Conservation (phyloP, 129 eudicot genomes). For the Flaveria robusta region DNA sequence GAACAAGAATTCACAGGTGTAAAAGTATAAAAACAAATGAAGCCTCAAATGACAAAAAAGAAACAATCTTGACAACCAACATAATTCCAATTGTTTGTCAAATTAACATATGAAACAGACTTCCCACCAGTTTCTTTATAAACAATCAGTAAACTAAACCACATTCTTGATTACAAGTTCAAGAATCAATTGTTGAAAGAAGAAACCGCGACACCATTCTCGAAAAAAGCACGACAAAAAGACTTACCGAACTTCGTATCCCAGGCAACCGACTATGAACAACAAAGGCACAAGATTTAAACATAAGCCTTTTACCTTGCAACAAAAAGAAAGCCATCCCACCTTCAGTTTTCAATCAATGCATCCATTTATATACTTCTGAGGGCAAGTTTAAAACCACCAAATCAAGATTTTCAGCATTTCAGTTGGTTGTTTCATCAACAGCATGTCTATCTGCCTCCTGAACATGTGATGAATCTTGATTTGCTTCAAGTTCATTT, state of each 20-base stretch:
- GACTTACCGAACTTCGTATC: constrained; percentile 20
- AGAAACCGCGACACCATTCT: constrained; percentile 37
- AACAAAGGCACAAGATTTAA: constrained; percentile 31
- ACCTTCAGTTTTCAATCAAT: constrained; percentile 29
- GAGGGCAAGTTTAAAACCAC: constrained; percentile 30
- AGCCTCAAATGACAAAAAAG: constrained; percentile 23
- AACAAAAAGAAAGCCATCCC: constrained; percentile 28
- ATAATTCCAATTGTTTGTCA: constrained; percentile 32
- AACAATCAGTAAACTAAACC: constrained; percentile 41
- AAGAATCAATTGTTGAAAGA: constrained; percentile 32
- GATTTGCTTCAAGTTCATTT: constrained; percentile 24
- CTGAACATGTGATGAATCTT: constrained; percentile 29
- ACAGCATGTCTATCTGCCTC: constrained; percentile 23
- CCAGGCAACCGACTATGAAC: constrained; percentile 42
- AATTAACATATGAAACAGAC: constrained; percentile 33
- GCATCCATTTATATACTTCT: constrained; percentile 26
- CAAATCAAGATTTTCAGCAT: constrained; percentile 23
- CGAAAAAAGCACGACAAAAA: constrained; percentile 29
- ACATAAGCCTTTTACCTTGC: constrained; percentile 21
- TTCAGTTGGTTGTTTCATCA: constrained; percentile 39
- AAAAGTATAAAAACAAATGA: not conserved
- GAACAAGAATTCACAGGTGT: not conserved
- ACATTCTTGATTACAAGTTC: constrained; percentile 36
- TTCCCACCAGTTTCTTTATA: constrained; percentile 35
- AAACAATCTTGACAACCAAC: constrained; percentile 31